Base-by-base conservation (phyloP, 495 filamentous ascomycete species). In the Penicillium daleae region DNA sequence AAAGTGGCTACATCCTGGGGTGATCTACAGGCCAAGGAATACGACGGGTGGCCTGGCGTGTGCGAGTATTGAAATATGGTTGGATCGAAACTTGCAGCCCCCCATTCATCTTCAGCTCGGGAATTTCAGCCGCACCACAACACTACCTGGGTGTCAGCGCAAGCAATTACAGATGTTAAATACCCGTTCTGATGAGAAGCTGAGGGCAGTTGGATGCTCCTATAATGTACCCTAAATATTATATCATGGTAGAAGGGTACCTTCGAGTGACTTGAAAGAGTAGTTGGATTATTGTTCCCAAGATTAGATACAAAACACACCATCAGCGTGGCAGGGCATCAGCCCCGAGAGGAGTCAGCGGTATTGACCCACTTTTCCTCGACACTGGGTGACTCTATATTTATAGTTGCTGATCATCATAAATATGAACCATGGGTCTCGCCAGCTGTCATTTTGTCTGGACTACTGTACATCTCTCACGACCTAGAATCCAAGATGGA, bases 1-100 rank as follows among this genome's bases (percentile, higher is more conserved):
- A 61, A 53, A 27, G 22, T 27, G 29, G 17, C 29, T 35, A 21
- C 42, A 46, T 21, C 6, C 35, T 54, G 13, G 40, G n/a, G 26
- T 24, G 55, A 61, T 61, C 61, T 64, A 39, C 65, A 59, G 40
- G 65, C 65, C 65, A 64, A 64, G 50, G 37, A 59, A 26, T 29
- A 44, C 27, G 44, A 40, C 49, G 54, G 55, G 56, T 46, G 0
- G 19, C 31, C 33, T 17, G 59, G 57, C 61, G 61, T 67, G 65
- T 37, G 10, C 21, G 6, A 13, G 35, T 40, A 22, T 50, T 29
- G 21, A 37, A n/a, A 49, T 64, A 17, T 67, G 58, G 63, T 67
- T 67, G 61, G 65, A 46, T 60, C 46, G 19, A 6, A 48, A 15
- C 19, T 33, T 31, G 22, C 29, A 59, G 29, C 21, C 57, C 17